Base-by-base conservation (phyloP, 805 yeast species). In the Kodamaea jinghongensis region DNA sequence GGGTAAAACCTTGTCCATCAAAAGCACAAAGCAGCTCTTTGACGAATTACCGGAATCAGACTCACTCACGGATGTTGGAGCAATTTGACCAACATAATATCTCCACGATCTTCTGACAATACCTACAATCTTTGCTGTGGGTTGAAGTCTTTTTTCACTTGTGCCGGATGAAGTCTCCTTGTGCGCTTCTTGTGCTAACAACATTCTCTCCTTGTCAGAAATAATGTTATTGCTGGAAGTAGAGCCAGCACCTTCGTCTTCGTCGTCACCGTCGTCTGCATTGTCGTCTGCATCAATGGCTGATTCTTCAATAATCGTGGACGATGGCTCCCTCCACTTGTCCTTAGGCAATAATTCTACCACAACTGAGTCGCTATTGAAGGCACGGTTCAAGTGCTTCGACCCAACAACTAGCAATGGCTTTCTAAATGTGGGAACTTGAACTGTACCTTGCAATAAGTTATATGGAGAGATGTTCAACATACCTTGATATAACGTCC, bases 91-190 rank as follows among this genome's bases (percentile, higher is more conserved):
- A 28, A 93, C 99, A 56, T 90, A 93, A 49, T 82, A 81, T 60
- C 99, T 78, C 99, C 99, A 93, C 45, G 91, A 86, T 63, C 99
- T 77, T 64, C 87, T 83, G 30, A 81, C 69, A 17, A 93, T 76
- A 20, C 96, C 95, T 9, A 93, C 97, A 26, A 93, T 85, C 49
- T 79, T 78, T 2, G 95, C 98, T 0, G 99, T 91, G n/a, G 98
- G 99, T 55, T 85, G 89, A 15, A 83, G 60, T 47, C 75, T 75
- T 35, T 58, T 59, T 33, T 60, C 62, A 6, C 7, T 20, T 8
- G 64, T 59, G 15, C 60, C 61, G 12, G 66, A 74, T 2, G 63
- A 51, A 26, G 81, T 85, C 2, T 82, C 83, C 36, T 50, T 61
- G 23, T 78, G 69, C 0, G 96, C 96, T 47, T 87, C 91, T 48